These are phyloP conservation scores for Rhodocollybia butyracea DNA, from an alignment of 768 basidiomycete genomes.

Conservation along the genomic window DNA sequence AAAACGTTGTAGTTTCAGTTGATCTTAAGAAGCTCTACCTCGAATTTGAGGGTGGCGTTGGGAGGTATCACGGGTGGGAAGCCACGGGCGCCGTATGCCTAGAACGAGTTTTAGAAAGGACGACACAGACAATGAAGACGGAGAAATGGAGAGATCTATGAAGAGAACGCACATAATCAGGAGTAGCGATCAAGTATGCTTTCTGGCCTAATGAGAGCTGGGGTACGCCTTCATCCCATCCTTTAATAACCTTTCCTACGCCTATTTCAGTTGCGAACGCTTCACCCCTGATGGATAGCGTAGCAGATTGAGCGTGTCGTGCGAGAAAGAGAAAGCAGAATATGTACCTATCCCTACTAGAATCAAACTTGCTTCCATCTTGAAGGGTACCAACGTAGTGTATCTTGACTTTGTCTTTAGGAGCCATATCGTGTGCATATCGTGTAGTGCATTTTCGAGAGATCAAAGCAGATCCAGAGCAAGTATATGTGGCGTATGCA, in stretches of 20 bases:
- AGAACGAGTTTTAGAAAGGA: constrained; percentile 1
- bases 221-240: constrained; percentile 91
- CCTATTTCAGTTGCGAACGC: constrained; percentile 77
- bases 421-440: not conserved
- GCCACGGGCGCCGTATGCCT: constrained; percentile 75
- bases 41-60: constrained; percentile 73
- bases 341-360: constrained; percentile 69
- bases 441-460: not conserved
- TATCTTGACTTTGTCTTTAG: constrained; percentile 73
- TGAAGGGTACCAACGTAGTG: constrained; percentile 77
- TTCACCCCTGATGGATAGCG: constrained; percentile 32
- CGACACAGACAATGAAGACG: not conserved
- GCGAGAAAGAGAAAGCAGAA: not conserved
- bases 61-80: constrained; percentile 79
- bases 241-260: constrained; percentile 79
- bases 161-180: constrained; percentile 68
- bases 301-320: not conserved
- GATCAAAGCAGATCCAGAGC: not conserved
- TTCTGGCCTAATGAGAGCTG: constrained; percentile 76
- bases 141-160: not conserved
- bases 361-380: constrained; percentile 70
- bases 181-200: constrained; percentile 62
- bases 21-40: constrained; percentile 80
- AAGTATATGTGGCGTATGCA: no score
- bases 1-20: not conserved